Conservation (phyloP, 495 filamentous ascomycete genomes). For the Neurospora sp. region DNA sequence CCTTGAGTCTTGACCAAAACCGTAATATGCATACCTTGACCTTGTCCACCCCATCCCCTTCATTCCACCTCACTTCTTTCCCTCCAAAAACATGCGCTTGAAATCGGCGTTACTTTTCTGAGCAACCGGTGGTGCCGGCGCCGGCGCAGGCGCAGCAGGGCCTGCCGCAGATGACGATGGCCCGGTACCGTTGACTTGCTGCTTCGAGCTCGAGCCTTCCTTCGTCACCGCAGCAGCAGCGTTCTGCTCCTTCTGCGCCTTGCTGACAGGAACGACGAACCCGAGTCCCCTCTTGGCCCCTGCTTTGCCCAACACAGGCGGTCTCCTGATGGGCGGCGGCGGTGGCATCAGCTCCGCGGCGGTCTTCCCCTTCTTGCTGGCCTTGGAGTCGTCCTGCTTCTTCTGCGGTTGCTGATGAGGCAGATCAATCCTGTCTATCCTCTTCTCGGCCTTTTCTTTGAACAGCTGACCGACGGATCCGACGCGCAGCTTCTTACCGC, state of each 20-base stretch:
- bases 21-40: not conserved
- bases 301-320: slow-evolving; percentile 45
- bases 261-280: slow-evolving; percentile 26
- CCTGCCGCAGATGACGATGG: not conserved
- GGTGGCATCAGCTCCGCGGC: slow-evolving; percentile 37
- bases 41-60: not conserved
- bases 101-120: slow-evolving; percentile 83
- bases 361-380: slow-evolving; percentile 22
- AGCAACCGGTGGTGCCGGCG: slow-evolving; percentile 17
- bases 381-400: slow-evolving; percentile 17
- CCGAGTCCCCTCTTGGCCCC: slow-evolving; percentile 48
- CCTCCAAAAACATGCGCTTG: slow-evolving; percentile 56
- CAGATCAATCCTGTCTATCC: slow-evolving; percentile 37
- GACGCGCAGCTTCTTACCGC: slow-evolving; percentile 54
- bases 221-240: slow-evolving; percentile 7
- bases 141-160: slow-evolving; percentile 11
- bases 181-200: not conserved
- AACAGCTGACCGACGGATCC: slow-evolving; percentile 64
- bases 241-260: slow-evolving; percentile 23
- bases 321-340: slow-evolving; percentile 45
- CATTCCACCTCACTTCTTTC: not conserved
- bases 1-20: not conserved
- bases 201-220: not conserved
- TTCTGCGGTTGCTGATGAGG: slow-evolving; percentile 21
- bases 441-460: slow-evolving; percentile 44